Percentiles rank a stretch among this genome's conserved stretches.
These are phyloP conservation scores for Fusarium coffeatum DNA, from an alignment of 2,329 filamentous ascomycete species.

Conservation along the genomic window DNA sequence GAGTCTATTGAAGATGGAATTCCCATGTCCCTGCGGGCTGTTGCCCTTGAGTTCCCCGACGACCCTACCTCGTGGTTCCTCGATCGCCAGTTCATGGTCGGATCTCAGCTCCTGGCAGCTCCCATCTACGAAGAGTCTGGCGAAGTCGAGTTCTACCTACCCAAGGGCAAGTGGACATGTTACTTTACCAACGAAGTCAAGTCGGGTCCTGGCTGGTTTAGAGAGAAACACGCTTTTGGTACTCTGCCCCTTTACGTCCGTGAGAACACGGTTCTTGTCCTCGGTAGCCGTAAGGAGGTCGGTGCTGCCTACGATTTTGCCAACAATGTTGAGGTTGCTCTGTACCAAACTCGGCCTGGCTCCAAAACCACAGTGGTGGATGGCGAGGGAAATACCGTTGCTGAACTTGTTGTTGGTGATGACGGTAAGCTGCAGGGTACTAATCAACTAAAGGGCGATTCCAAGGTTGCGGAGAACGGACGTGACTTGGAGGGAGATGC, in stretches of 20 bases:
- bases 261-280: slow-evolving; percentile 62
- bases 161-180: slow-evolving; percentile 60
- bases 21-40: slow-evolving; percentile 71
- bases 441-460: slow-evolving; percentile 54
- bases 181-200: slow-evolving; percentile 62
- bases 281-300: slow-evolving; percentile 55
- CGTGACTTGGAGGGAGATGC: slow-evolving; percentile 45
- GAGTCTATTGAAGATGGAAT: slow-evolving; percentile 61
- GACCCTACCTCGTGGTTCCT: slow-evolving; percentile 75
- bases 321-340: slow-evolving; percentile 59
- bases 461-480: slow-evolving; percentile 41
- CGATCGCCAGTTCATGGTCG: slow-evolving; percentile 81
- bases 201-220: slow-evolving; percentile 67
- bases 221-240: slow-evolving; percentile 68
- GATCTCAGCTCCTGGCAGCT: slow-evolving; percentile 70
- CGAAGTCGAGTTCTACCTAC: slow-evolving; percentile 74
- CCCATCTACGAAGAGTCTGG: slow-evolving; percentile 73
- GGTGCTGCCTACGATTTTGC: slow-evolving; percentile 62
- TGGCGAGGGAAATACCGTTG: slow-evolving; percentile 56
- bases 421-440: slow-evolving; percentile 56
- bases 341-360: slow-evolving; percentile 58
- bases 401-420: slow-evolving; percentile 53
- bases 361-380: slow-evolving; percentile 58
- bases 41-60: slow-evolving; percentile 76
- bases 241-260: slow-evolving; percentile 69